Conservation (phyloP, 2,329 filamentous ascomycete species). For the Teratosphaeria pseudoeucalypti region DNA sequence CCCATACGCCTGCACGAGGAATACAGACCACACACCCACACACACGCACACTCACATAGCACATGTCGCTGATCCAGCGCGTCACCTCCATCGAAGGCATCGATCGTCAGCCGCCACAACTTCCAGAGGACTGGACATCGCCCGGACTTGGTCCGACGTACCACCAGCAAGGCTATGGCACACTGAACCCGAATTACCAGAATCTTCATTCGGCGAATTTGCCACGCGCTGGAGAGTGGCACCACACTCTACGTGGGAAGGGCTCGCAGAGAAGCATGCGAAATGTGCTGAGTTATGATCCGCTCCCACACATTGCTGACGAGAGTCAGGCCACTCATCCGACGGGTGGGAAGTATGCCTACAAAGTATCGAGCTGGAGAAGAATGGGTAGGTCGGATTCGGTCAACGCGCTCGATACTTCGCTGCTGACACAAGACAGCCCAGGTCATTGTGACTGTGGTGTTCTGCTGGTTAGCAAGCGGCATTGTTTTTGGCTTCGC, state of each 20-base stretch:
- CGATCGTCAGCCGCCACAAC: conserved; percentile 31
- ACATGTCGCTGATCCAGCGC: conserved; percentile 44
- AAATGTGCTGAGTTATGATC: conserved; percentile 39
- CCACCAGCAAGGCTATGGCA: conserved; percentile 8
- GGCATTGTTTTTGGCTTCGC: conserved; percentile 79
- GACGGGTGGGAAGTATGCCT: conserved; percentile 35
- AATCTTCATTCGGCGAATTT: neutral
- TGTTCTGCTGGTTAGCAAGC: conserved; percentile 67
- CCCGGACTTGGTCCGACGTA: conserved; percentile 2
- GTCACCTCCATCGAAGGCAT: conserved; percentile 40
- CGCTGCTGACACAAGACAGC: conserved; percentile 24
- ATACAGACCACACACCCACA: neutral
- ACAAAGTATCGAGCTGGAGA: conserved; percentile 35
- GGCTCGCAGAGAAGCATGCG: conserved; percentile 25
- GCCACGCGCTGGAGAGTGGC: conserved; percentile 1
- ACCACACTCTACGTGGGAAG: conserved; percentile 3
- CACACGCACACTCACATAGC: neutral
- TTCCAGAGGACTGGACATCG: conserved; percentile 9
- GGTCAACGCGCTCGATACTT: neutral
- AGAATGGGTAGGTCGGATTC: conserved; percentile 19
- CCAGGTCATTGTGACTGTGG: conserved; percentile 57
- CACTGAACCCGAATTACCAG: neutral
- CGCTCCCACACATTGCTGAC: conserved; percentile 31
- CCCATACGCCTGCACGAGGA: neutral
- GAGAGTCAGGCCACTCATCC: conserved; percentile 28